These are phyloP conservation scores for Physcomitrellopsis africana DNA, from an alignment of 225 moss, liverwort and hornwort genomes.

Conservation along the genomic window DNA sequence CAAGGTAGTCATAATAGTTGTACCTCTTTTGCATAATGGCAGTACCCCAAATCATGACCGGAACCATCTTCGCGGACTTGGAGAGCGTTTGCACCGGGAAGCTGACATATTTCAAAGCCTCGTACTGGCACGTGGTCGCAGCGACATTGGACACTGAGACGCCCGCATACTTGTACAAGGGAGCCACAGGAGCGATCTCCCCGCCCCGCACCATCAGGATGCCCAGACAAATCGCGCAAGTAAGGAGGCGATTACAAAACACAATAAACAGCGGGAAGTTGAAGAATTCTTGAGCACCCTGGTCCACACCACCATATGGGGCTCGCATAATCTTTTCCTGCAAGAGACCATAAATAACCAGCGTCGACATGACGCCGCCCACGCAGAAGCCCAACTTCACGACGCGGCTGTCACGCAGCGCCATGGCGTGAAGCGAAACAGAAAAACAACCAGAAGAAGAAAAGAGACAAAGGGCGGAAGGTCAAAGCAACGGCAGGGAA, in stretches of 20 bases:
- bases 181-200: conserved; percentile 76
- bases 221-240: conserved; percentile 50
- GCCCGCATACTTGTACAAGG: conserved; percentile 89
- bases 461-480: neutral
- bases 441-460: neutral
- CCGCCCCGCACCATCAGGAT: conserved; percentile 67
- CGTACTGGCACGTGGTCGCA: conserved; percentile 91
- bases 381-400: conserved; percentile 69
- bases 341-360: conserved; percentile 81
- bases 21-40: conserved; percentile 81
- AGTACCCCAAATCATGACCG: conserved; percentile 98
- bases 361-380: conserved; percentile 80
- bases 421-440: conserved; percentile 25
- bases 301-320: conserved; percentile 60
- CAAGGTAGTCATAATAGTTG: conserved; percentile 68
- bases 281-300: conserved; percentile 50
- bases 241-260: conserved; percentile 74
- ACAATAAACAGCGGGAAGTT: conserved; percentile 84
- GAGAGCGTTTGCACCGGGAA: conserved; percentile 97
- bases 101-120: conserved; percentile 97
- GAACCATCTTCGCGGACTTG: conserved; percentile 96
- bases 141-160: conserved; percentile 92
- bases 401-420: conserved; percentile 44
- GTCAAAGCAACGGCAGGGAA: no score
- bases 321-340: conserved; percentile 93